Base-by-base conservation (phyloP, 345 rosid genomes). In the Salix koriyanagi region DNA sequence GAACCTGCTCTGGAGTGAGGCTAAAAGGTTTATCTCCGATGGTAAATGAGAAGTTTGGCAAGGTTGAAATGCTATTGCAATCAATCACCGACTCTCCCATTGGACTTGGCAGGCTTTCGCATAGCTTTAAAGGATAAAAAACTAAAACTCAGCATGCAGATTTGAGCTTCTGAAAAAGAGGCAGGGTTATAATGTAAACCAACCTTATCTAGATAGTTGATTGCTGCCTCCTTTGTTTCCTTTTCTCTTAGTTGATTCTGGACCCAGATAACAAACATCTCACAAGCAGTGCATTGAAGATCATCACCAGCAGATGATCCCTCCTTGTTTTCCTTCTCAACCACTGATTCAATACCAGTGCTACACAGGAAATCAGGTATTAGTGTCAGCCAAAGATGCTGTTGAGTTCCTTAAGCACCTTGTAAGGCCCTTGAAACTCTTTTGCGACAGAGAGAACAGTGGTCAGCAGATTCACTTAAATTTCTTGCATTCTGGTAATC, bases 1-100 rank as follows among this genome's bases (percentile, higher is more conserved):
- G 23, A 73, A 91, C 96, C 92, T 91, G 96, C 30, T 91, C 85
- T 7, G 97, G 90, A 69, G 89, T 84, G 69, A 94, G 95, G 15
- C 41, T 75, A 78, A 93, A 91, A 50, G 85, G 91, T 67, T 77
- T 77, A 69, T 83, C 86, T 67, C 83, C 94, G 16, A 90, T 91
- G 64, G 90, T 90, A 83, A 91, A 89, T 18, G 92, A 81, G 52
- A 93, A 65, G 76, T 68, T 79, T 67, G 93, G 93, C 96, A 91
- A 85, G 83, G 18, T 50, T 28, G 87, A 46, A 39, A 91, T 79
- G 65, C 73, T 81, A 15, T 62, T 65, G 42, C 96, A 90, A 70
- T 91, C 91, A 2, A 91, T 79, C 7, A 77, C 54, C 2, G 96
- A 86, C 69, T 90, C 91, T 14, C 91, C 93, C 80, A 78, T 82